Evolutionary conservation across 148 eudicot species (phyloP).

Genomic region (Cornus florida): DNA sequence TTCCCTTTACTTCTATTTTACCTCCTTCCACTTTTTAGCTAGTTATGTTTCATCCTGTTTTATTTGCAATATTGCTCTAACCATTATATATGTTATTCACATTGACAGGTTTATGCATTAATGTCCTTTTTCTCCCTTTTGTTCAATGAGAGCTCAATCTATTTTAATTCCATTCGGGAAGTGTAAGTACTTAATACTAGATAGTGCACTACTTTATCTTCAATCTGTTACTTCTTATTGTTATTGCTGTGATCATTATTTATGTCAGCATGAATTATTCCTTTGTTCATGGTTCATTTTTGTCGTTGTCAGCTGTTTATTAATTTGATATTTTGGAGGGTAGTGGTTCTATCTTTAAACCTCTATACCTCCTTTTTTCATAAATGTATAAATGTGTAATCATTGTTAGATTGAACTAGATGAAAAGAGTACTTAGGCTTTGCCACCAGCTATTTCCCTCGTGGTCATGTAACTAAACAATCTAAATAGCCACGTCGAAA

Average conservation of each 20-base stretch:
- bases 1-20: too few relatives aligned
- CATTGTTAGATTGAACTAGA: background rate
- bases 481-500: background rate
- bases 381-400: too few relatives aligned
- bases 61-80: slow-evolving; percentile 2
- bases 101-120: slow-evolving; percentile 83
- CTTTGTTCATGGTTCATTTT: background rate
- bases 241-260: background rate
- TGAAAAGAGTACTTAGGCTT: background rate
- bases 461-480: background rate
- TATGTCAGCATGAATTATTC: background rate
- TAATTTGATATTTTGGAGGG: background rate
- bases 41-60: background rate
- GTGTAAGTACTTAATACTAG: slow-evolving; percentile 57
- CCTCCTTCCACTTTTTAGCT: background rate
- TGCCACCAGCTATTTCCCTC: background rate
- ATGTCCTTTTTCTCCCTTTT: slow-evolving; percentile 88
- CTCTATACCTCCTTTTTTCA: too few relatives aligned
- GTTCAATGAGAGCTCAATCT: slow-evolving; percentile 69
- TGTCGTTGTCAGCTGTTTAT: background rate
- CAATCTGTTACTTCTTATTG: background rate
- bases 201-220: background rate
- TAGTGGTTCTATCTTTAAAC: background rate
- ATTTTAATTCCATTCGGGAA: slow-evolving; percentile 88
- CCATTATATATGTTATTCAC: background rate